A percentile compares a stretch with the other conserved stretches of the same genome.
These are phyloP conservation scores for Marchantia paleacea DNA, from an alignment of 225 moss, liverwort and hornwort genomes.

Conservation along the genomic window DNA sequence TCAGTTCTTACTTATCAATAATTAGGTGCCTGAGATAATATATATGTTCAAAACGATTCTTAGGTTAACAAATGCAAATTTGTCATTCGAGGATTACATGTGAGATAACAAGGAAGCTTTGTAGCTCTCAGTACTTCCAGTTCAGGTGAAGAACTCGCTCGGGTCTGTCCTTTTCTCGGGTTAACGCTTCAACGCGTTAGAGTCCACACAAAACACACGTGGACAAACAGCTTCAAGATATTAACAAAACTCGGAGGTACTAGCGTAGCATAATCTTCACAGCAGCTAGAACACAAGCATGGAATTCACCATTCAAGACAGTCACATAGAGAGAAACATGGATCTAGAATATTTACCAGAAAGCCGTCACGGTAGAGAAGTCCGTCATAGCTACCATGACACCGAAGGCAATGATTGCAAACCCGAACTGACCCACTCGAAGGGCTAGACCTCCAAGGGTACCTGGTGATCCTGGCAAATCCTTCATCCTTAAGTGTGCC, in stretches of 20 bases:
- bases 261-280: neutral
- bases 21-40: too few relatives aligned
- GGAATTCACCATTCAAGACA: neutral
- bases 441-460: conserved; percentile 65
- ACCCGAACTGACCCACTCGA: conserved; percentile 63
- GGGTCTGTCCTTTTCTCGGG: neutral
- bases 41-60: too few relatives aligned
- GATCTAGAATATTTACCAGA: conserved; percentile 43
- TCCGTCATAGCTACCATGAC: conserved; percentile 65
- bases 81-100: too few relatives aligned
- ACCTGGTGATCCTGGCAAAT: conserved; percentile 65
- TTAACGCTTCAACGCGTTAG: neutral
- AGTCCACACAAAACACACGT: neutral
- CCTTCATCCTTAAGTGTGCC: conserved; percentile 58
- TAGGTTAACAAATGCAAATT: too few relatives aligned
- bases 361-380: conserved; percentile 76
- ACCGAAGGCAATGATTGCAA: conserved; percentile 59
- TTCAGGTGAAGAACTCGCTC: too few relatives aligned
- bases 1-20: too few relatives aligned
- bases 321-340: neutral
- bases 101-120: too few relatives aligned
- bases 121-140: too few relatives aligned
- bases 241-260: neutral
- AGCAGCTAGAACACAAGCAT: neutral
- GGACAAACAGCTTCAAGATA: neutral